Conservation (phyloP, 2,329 filamentous ascomycete genomes). For the Phoma sp. region DNA sequence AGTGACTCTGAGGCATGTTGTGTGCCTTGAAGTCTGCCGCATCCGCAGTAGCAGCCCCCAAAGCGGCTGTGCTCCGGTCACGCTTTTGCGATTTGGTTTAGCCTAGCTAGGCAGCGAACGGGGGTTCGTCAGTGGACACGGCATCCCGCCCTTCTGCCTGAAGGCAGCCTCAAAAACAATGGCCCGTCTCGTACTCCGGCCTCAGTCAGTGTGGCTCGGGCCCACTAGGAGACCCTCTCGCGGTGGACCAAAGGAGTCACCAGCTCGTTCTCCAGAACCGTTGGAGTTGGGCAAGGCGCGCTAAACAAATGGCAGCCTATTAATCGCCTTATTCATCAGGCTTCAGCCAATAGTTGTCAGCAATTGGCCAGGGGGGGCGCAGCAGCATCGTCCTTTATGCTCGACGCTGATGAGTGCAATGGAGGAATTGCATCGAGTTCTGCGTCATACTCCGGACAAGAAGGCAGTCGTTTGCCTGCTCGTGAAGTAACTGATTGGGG, state of each 20-base stretch:
- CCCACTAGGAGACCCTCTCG: slow-evolving; percentile 23
- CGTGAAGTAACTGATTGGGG: slow-evolving; percentile 24
- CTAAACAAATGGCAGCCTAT: slow-evolving; percentile 39
- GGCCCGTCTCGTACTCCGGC: slow-evolving; percentile 31
- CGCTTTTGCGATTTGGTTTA: slow-evolving; percentile 24
- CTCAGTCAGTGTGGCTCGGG: slow-evolving; percentile 34
- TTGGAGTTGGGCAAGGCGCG: slow-evolving; percentile 30
- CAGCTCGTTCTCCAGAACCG: slow-evolving; percentile 21
- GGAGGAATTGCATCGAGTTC: slow-evolving; percentile 24
- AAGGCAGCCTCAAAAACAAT: slow-evolving; percentile 21
- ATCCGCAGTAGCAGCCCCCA: slow-evolving; percentile 24
- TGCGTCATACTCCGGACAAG: slow-evolving; percentile 37
- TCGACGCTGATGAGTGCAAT: slow-evolving; percentile 24
- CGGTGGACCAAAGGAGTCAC: slow-evolving; percentile 41
- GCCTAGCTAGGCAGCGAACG: slow-evolving; percentile 41
- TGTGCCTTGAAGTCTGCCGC: slow-evolving; percentile 40
- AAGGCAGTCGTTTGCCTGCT: slow-evolving; percentile 41
- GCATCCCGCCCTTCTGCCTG: slow-evolving; percentile 35
- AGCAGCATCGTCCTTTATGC: slow-evolving; percentile 26
- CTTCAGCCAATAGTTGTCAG: slow-evolving; percentile 27
- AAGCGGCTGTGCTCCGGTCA: slow-evolving; percentile 38
- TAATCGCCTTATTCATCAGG: slow-evolving; percentile 34
- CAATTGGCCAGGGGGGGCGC: slow-evolving; percentile 31
- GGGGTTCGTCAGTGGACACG: slow-evolving; percentile 28
- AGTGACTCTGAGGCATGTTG: slow-evolving; percentile 18